A percentile compares a stretch with the other conserved stretches of the same genome.
Conservation (phyloP, 169 alveolate species). For the Cryptosporidium muris region DNA sequence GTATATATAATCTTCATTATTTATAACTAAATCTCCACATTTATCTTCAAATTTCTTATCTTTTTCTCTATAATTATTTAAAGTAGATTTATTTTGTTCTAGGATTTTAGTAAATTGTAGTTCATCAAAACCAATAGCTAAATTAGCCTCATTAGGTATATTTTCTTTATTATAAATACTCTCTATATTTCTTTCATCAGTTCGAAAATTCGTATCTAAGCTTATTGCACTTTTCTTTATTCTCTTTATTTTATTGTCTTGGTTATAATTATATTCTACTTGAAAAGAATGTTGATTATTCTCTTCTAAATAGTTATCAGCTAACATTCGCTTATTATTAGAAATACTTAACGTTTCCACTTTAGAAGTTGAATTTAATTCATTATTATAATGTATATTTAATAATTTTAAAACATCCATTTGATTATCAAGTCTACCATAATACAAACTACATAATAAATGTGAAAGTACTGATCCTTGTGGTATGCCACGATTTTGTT, state of each 20-base stretch:
- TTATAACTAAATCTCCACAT: no score
- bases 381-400: not conserved
- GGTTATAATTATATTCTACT: no score
- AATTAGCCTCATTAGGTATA: not conserved
- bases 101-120: not conserved
- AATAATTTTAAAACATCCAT: slow-evolving; percentile 4
- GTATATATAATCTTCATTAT: not conserved
- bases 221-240: no score
- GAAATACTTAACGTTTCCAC: no score
- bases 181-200: no score
- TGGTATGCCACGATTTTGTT: slow-evolving; percentile 50
- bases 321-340: no score
- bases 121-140: not conserved
- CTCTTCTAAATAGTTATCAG: no score
- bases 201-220: no score
- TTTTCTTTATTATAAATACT: not conserved
- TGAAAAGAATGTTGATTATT: no score
- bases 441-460: slow-evolving; percentile 45
- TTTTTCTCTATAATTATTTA: not conserved
- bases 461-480: slow-evolving; percentile 62
- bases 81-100: not conserved
- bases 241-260: no score
- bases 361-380: no score
- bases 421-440: slow-evolving; percentile 21
- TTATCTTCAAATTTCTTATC: not conserved